Conservation (phyloP, 495 filamentous ascomycete genomes). For the Polyplosphaeria fusca region DNA sequence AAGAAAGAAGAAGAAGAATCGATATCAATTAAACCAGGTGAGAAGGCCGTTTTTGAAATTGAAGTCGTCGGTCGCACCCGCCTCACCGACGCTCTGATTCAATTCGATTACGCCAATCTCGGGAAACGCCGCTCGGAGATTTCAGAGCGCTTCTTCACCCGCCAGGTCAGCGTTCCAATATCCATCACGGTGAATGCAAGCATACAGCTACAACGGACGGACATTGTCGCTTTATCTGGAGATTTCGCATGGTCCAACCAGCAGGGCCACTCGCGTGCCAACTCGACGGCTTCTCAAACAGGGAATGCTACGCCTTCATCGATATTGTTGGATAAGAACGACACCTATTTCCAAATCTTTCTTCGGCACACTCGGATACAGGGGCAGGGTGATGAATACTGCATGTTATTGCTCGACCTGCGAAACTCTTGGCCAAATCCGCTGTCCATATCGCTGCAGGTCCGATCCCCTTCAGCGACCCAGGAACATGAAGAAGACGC, state of each 20-base stretch:
- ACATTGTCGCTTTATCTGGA: conserved; percentile 67
- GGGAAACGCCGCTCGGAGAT: conserved; percentile 62
- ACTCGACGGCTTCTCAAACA: neutral
- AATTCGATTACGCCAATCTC: conserved; percentile 77
- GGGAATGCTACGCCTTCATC: neutral
- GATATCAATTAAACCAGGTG: conserved; percentile 61
- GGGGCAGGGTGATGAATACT: conserved; percentile 58
- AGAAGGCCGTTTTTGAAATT: conserved; percentile 70
- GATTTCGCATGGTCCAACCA: conserved; percentile 55
- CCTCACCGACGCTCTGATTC: conserved; percentile 73
- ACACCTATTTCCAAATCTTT: conserved; percentile 30
- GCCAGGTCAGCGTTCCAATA: conserved; percentile 75
- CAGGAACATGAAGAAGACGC: conserved; percentile 14
- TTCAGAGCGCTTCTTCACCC: conserved; percentile 74
- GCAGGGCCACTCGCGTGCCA: conserved; percentile 1
- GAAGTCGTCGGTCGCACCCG: conserved; percentile 84
- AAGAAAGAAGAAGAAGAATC: conserved; percentile 46
- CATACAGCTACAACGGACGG: conserved; percentile 72
- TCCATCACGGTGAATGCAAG: conserved; percentile 90
- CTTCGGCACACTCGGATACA: conserved; percentile 13
- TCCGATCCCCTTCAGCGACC: conserved; percentile 37
- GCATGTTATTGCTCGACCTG: conserved; percentile 76
- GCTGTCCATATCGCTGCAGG: conserved; percentile 55
- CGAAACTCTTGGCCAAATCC: conserved; percentile 83
- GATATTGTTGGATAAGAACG: conserved; percentile 14